Evolutionary conservation across 805 yeast genomes (phyloP), one percentile per base, ranked within the genome.

Genomic region (Metschnikowia santaceciliae): DNA sequence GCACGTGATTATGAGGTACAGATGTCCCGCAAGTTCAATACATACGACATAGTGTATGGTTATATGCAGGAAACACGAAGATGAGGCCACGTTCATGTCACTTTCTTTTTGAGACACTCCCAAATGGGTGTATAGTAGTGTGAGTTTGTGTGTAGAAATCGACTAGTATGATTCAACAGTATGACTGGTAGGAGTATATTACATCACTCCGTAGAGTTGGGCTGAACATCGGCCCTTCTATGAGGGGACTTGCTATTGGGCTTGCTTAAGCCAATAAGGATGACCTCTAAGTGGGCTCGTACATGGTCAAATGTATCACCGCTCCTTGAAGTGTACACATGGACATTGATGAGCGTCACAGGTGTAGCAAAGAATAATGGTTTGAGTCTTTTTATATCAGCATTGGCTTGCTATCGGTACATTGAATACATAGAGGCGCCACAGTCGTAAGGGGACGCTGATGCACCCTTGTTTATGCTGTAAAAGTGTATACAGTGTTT

Each of bases 321-420:
- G 53, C 53, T 4, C 53, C 50, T 11, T 50, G 50, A 51, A 4
- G 53, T 51, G 32, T 46, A 48, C 50, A 45, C 54, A 19, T 51
- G 56, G 54, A 50, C 53, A 8, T 48, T 50, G 42, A 56, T 56
- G 6, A 82, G 86, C 63, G 77, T 83, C 34, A 83, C 90, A 1
- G 94, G 94, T 11, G 79, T 81, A 54, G 85, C 91, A n/a, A 88
- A 88, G 66, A 82, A 85, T 58, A 74, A 82, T 56, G 75, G 81
- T 4, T 75, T 81, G 26, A 79, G 48, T 84, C 85, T 5, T 64
- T 83, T 34, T 77, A 77, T 44, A 74, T 86, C 65, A 75, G 48
- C 36, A 51, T 86, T 52, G 85, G 82, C 4, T 87, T 62, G 81
- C 88, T 38, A 78, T 81, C 42, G 88, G 89, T 14, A 82, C 4